Conservation (phyloP, 495 filamentous ascomycete genomes). For the Xylaria grammica region DNA sequence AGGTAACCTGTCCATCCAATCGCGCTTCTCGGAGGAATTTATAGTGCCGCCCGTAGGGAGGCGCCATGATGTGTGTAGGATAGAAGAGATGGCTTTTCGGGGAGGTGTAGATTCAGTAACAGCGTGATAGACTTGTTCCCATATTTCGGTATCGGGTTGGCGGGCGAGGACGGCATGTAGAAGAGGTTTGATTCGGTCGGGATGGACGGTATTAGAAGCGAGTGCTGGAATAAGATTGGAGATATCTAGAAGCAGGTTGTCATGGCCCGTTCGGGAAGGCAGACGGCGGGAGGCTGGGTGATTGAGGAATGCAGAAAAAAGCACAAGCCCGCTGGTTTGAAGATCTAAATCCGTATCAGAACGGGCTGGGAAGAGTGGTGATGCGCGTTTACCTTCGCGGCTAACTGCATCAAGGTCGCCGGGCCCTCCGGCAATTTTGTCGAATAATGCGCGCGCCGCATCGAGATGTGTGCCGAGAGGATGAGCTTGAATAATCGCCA, state of each 20-base stretch:
- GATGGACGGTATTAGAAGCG: background rate
- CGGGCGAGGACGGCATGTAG: conserved; percentile 21
- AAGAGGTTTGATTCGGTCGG: conserved; percentile 18
- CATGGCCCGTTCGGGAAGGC: background rate
- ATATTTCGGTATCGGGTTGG: conserved; percentile 35
- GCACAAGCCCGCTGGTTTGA: background rate
- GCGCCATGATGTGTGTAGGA: conserved; percentile 44
- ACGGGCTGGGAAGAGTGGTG: background rate
- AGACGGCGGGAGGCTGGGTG: conserved; percentile 14
- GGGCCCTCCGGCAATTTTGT: background rate
- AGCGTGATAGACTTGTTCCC: conserved; percentile 37
- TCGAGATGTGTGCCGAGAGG: conserved; percentile 1
- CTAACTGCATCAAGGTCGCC: conserved; percentile 6
- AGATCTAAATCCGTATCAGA: background rate
- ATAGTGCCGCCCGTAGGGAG: conserved; percentile 46
- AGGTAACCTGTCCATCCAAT: conserved; percentile 44
- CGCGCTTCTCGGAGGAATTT: conserved; percentile 47
- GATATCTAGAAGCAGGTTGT: background rate
- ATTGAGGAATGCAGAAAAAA: background rate
- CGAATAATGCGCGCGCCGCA: background rate
- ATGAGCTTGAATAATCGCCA: conserved; percentile 3
- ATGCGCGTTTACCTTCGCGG: background rate
- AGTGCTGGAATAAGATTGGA: background rate
- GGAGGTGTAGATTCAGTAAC: conserved; percentile 42
- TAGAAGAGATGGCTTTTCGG: conserved; percentile 35